phyloP scores from a whole-genome alignment of 352 stramenopile species.

The Pythium folliculosum region DNA sequence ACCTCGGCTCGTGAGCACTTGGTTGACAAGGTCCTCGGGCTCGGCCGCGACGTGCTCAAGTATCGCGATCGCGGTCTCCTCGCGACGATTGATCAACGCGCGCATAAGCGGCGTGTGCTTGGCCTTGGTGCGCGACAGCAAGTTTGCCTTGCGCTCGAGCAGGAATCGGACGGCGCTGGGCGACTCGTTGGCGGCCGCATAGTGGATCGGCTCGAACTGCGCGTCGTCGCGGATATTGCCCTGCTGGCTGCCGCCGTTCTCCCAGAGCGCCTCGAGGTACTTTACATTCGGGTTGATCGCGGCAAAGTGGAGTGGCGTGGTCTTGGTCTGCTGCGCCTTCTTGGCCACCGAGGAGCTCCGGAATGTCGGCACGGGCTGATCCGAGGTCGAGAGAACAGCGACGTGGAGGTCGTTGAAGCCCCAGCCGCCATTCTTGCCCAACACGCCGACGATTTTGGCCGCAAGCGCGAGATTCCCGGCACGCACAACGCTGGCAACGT shows the following conservation, averaged over 20 bases:
- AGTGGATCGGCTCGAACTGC: conserved; percentile 66
- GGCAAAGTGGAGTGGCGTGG: conserved; percentile 69
- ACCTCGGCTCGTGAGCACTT: conserved; percentile 46
- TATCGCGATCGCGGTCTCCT: conserved; percentile 56
- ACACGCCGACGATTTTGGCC: conserved; percentile 48
- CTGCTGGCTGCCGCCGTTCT: conserved; percentile 42
- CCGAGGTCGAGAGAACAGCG: conserved; percentile 41
- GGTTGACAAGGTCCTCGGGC: conserved; percentile 17
- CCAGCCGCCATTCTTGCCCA: conserved; percentile 49
- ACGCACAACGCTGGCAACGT: conserved; percentile 36
- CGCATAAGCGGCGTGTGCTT: conserved; percentile 64
- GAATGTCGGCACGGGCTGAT: conserved; percentile 46
- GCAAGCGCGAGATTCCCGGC: conserved; percentile 43
- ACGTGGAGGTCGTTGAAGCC: conserved; percentile 59
- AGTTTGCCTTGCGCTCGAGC: conserved; percentile 42
- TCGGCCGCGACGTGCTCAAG: conserved; percentile 46
- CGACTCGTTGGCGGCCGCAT: conserved; percentile 53
- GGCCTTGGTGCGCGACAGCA: conserved; percentile 53
- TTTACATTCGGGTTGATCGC: conserved; percentile 69
- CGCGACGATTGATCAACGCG: conserved; percentile 39
- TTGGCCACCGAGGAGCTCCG: conserved; percentile 63
- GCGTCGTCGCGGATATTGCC: conserved; percentile 42
- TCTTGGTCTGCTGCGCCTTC: conserved; percentile 48
- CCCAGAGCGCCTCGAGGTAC: conserved; percentile 64
- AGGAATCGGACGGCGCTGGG: conserved; percentile 52